Percentiles rank a stretch among this genome's conserved stretches.
phyloP scores from a whole-genome alignment of 2,329 filamentous ascomycete species.

The Neocatenulostroma microsporum region DNA sequence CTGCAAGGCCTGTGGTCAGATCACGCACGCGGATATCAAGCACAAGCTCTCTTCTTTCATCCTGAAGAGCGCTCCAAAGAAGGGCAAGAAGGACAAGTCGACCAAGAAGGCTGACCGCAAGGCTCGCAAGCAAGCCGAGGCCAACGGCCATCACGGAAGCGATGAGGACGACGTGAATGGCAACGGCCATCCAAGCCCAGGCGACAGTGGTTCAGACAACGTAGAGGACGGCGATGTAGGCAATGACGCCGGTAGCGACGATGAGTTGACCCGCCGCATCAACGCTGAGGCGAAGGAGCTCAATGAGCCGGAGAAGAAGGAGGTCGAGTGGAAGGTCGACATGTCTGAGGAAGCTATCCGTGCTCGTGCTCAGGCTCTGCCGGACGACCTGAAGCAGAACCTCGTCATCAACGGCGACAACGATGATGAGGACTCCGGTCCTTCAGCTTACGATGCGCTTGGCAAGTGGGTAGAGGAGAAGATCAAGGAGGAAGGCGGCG shows the following conservation, averaged over 20 bases:
- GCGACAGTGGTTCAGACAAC: constrained; percentile 60
- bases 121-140: constrained; percentile 66
- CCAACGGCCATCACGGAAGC: constrained; percentile 41
- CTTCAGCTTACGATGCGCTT: constrained; percentile 78
- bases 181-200: constrained; percentile 53
- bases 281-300: constrained; percentile 64
- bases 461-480: constrained; percentile 87
- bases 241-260: constrained; percentile 71
- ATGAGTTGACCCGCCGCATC: constrained; percentile 76
- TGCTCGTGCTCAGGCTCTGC: constrained; percentile 87
- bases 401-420: constrained; percentile 61
- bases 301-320: constrained; percentile 60
- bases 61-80: constrained; percentile 89
- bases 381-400: constrained; percentile 81
- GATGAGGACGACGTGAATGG: constrained; percentile 47
- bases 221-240: constrained; percentile 59
- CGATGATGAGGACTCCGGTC: constrained; percentile 75
- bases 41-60: constrained; percentile 97
- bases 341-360: constrained; percentile 93
- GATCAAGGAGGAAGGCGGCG: constrained; percentile 59
- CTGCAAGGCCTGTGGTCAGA: constrained; percentile 97
- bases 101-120: constrained; percentile 81
- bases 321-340: constrained; percentile 92
- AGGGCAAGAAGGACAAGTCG: constrained; percentile 92
- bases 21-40: constrained; percentile 81